These are phyloP conservation scores for Saprolegnia parasitica DNA, from an alignment of 352 stramenopile genomes.

Conservation along the genomic window DNA sequence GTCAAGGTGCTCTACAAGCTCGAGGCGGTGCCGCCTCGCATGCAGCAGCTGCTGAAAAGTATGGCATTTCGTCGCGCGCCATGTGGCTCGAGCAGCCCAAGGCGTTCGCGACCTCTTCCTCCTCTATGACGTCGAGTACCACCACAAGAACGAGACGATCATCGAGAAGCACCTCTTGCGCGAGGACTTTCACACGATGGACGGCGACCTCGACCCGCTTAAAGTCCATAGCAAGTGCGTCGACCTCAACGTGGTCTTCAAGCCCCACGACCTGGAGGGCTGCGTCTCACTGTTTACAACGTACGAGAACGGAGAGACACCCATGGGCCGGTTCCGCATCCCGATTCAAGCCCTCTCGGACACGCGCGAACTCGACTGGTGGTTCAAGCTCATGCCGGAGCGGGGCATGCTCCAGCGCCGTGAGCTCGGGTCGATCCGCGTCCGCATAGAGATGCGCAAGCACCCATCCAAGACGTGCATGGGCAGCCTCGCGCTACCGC, in stretches of 20 bases:
- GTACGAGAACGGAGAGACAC: conserved; percentile 41
- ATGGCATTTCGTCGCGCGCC: conserved; percentile 49
- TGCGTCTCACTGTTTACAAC: conserved; percentile 57
- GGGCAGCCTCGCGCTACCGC: conserved; percentile 4
- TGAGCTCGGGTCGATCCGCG: conserved; percentile 51
- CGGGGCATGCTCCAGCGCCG: conserved; percentile 65
- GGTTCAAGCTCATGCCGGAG: conserved; percentile 57
- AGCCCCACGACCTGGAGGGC: conserved; percentile 53
- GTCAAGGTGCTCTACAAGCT: conserved; percentile 43
- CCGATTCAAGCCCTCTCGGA: conserved; percentile 57
- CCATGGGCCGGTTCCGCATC: conserved; percentile 58
- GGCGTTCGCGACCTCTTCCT: conserved; percentile 54
- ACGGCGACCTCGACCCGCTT: conserved; percentile 50
- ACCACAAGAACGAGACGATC: conserved; percentile 51
- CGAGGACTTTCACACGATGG: conserved; percentile 47
- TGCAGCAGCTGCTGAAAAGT: conserved; percentile 42
- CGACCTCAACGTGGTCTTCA: conserved; percentile 64
- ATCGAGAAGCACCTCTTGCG: conserved; percentile 56
- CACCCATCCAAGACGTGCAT: conserved; percentile 16
- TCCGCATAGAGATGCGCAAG: conserved; percentile 32
- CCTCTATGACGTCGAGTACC: conserved; percentile 67
- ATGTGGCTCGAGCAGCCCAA: conserved; percentile 49
- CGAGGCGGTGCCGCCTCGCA: conserved; percentile 20
- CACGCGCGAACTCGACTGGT: conserved; percentile 53
- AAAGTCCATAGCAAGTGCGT: conserved; percentile 57